Evolutionary conservation across 495 filamentous ascomycete genomes (phyloP), one percentile per base, ranked within the genome.

Genomic region (Aspergillus leporis): DNA sequence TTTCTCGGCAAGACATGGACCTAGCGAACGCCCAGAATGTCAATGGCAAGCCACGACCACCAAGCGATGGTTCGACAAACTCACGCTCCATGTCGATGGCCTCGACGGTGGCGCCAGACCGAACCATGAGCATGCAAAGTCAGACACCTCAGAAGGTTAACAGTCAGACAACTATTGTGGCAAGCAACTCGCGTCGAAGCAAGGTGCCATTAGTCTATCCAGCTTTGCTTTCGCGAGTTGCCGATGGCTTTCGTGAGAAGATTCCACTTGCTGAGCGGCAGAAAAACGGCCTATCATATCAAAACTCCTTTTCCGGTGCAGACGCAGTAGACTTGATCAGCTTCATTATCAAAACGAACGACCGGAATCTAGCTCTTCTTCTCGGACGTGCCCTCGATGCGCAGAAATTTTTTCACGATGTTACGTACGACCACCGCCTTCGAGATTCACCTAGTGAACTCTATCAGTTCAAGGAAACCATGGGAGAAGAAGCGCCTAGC

Each of bases 361-460:
- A 99, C 73, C 86, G 95, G 51, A 99, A 97, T 66, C 78, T 99
- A 61, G 94, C 95, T 41, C 77, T 99, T 55, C 85, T 99, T 12
- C 74, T 99, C n/a, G 95, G 95, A 47, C 83, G 95, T 62, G 90
- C 92, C 56, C 77, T 99, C 46, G 95, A 99, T 77, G 95, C 95
- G 43, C 95, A 99, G 73, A 99, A 98, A 72, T 97, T 98, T 73
- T 99, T 99, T 70, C 95, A 98, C 72, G 95, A 99, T 83, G 95
- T 98, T 41, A 97, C 93, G 4, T 99, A 99, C 72, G 93, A 96
- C 60, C 95, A 99, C 70, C 85, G 95, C 49, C 77, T 99, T 55
- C 87, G 95, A 65, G 95, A 99, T 76, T 93, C 92, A 7, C 78
- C 85, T 12, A 85, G 84, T 45, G 95, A 99, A 70, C 88, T 99